Conservation (phyloP, 169 alveolate species). For the Cryptosporidium baileyi region DNA sequence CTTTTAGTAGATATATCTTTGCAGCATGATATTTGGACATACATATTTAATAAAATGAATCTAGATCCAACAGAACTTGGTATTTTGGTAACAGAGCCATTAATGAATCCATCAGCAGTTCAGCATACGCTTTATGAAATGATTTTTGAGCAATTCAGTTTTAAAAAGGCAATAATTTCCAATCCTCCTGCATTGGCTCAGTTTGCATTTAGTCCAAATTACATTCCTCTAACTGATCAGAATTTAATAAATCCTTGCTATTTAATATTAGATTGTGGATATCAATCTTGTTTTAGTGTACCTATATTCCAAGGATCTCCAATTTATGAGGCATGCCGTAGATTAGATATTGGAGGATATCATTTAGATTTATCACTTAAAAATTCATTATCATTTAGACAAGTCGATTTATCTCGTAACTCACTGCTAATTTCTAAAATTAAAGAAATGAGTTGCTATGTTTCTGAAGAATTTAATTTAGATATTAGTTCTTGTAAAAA, state of each 20-base stretch:
- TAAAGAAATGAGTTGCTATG: conserved; percentile 45
- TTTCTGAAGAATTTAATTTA: conserved; percentile 9
- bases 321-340: conserved; percentile 39
- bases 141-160: conserved; percentile 51
- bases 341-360: conserved; percentile 68
- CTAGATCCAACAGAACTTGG: conserved; percentile 6
- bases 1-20: conserved; percentile 23
- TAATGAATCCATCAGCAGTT: conserved; percentile 42
- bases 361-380: conserved; percentile 40
- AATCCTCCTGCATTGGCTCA: conserved; percentile 24
- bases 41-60: conserved; percentile 38
- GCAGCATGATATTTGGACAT: conserved; percentile 49
- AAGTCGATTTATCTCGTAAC: conserved; percentile 36
- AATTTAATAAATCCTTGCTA: conserved; percentile 40
- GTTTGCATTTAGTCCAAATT: conserved; percentile 41
- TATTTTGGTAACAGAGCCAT: conserved; percentile 58
- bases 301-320: conserved; percentile 53
- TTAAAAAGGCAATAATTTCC: conserved; percentile 31
- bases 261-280: conserved; percentile 58
- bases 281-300: conserved; percentile 55
- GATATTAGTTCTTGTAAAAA: background rate
- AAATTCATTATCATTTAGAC: conserved; percentile 42
- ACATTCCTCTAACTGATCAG: conserved; percentile 12
- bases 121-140: conserved; percentile 40
- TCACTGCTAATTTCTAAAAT: conserved; percentile 42